A percentile compares a stretch with the other conserved stretches of the same genome.
Evolutionary conservation across 2,329 filamentous ascomycete species (phyloP).

Genomic region (Aspergillus sp.): DNA sequence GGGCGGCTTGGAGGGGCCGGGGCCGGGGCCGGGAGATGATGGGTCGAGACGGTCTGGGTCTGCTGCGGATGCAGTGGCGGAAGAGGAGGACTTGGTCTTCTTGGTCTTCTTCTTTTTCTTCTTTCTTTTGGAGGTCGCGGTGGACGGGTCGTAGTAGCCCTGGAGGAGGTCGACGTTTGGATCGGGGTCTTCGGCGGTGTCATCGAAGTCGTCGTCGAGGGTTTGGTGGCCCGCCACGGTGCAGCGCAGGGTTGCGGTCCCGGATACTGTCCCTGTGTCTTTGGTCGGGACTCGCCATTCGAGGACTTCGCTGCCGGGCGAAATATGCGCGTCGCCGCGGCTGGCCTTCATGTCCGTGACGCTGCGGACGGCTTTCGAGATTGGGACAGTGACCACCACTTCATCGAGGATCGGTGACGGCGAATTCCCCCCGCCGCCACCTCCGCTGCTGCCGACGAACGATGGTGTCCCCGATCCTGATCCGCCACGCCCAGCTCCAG

Average conservation of each 20-base stretch:
- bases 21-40: constrained; percentile 10
- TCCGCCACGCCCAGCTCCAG: constrained; percentile 28
- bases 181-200: constrained; percentile 22
- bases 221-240: constrained; percentile 60
- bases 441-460: constrained; percentile 37
- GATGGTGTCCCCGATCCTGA: constrained; percentile 41
- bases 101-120: constrained; percentile 31
- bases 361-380: constrained; percentile 71
- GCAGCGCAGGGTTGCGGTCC: constrained; percentile 66
- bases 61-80: constrained; percentile 8
- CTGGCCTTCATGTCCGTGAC: constrained; percentile 72
- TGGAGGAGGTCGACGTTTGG: constrained; percentile 33
- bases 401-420: constrained; percentile 61
- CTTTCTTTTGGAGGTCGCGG: constrained; percentile 23
- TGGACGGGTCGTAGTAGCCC: constrained; percentile 38
- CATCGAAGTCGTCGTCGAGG: constrained; percentile 40
- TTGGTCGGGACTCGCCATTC: constrained; percentile 78
- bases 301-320: constrained; percentile 58
- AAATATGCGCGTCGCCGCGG: constrained; percentile 75
- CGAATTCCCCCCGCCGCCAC: constrained; percentile 47
- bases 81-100: constrained; percentile 21
- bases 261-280: constrained; percentile 58
- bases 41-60: constrained; percentile 4
- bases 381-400: constrained; percentile 65
- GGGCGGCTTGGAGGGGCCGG: constrained; percentile 7